Evolutionary conservation across 257 asterid species (phyloP), one percentile per base, ranked within the genome.

Genomic region (Craterostigma plantagineum): DNA sequence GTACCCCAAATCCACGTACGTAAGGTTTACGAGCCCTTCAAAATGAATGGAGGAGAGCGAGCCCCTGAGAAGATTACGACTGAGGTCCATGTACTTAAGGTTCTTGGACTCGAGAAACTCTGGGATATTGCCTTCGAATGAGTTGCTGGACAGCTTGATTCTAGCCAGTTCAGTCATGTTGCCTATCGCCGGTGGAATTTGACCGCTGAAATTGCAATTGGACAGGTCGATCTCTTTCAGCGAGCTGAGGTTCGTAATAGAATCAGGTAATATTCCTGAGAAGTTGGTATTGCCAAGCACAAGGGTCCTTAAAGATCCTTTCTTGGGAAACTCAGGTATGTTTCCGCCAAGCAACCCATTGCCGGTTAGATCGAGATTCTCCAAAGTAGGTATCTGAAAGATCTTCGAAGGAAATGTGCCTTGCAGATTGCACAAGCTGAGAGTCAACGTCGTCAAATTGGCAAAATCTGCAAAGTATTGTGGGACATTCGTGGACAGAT

Each of bases 121-220:
- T 9, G 80, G 84, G 47, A 70, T 43, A 4, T 49, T 11, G 38
- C 77, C 79, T 0, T 6, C 61, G 68, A 78, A 68, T 11, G 34
- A 14, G 53, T 75, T 78, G 0, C 2, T 1, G 0, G 67, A 48
- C 18, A 78, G 57, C 56, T 71, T 68, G 10, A 78, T 18, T 43
- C 18, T 4, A 18, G 46, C 63, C 11, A 78, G 50, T 17, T 60
- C 51, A 0, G 63, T 59, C 10, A 73, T 58, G 18, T 50, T 54
- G 14, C 54, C 40, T 27, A 74, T 52, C 1, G 65, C 23, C 13
- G 53, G 11, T 3, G 91, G 81, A 36, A 78, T 62, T 0, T 3
- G 18, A 16, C 92, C 86, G 0, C 35, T 38, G 52, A 78, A 74
- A 33, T 53, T 43, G 63, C 86, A 63, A 55, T 12, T 39, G 0